Base-by-base conservation (phyloP, 768 basidiomycete genomes). In the Royoungia palumana region DNA sequence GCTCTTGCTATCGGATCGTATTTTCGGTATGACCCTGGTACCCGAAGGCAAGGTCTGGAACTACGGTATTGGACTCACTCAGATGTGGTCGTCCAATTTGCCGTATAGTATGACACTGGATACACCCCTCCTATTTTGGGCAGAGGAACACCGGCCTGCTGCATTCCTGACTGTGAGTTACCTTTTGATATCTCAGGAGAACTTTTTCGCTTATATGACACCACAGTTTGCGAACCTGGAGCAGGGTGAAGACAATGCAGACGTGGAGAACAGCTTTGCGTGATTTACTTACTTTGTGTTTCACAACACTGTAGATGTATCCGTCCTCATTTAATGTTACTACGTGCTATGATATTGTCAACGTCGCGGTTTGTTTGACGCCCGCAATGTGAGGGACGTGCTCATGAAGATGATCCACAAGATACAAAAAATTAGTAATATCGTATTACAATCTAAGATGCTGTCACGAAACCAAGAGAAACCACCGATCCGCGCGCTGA, bases 11-110 rank as follows among this genome's bases (percentile, higher is more conserved):
- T 97, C 94, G 16, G 96, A 99, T 64, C 88, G 95, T 54, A 85
- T 99, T 56, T 79, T 98, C 14, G 96, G 94, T 20, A 94, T 94
- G 84, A 95, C 93, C 0, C 73, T 98, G 8, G 92, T 95, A 16
- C 94, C 90, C 1, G 94, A 89, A 67, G 96, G 95, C 56, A 83
- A 83, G 47, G 84, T 96, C 28, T 98, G 96, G 96, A 96, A 96
- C 69, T 97, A 96, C 62, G 92, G 93, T 28, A 85, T 95, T 48
- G 93, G 94, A 32, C 74, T 96, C 41, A 95, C 94, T 5, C 92
- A 96, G 67, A 65, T 92, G 54, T 97, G 93, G 91, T 79, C 88
- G 8, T 80, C 90, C 30, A 88, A 74, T 58, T 68, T 94, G 56
- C 78, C 82, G 32, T 97, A 90, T 62, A 78, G 82, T 17, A 87